Evolutionary conservation across 257 asterid species (phyloP).

Genomic region (Gynochthodes officinalis): DNA sequence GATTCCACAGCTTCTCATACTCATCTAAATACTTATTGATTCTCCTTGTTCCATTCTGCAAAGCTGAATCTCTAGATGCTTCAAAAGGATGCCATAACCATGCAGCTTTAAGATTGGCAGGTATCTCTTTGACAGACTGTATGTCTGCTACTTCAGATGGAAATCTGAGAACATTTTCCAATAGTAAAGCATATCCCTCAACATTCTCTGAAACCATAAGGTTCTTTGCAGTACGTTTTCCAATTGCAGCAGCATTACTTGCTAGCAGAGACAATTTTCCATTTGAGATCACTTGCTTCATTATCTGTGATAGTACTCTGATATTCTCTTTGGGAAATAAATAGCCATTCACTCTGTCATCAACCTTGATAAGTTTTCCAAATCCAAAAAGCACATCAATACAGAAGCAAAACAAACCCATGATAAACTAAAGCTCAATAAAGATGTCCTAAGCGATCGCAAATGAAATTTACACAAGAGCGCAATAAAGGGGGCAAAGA

Average conservation of each 20-base stretch:
- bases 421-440: not conserved
- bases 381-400: constrained; percentile 29
- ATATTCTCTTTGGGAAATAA: constrained; percentile 62
- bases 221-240: constrained; percentile 62
- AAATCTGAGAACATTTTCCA: constrained; percentile 65
- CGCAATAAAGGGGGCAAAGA: not conserved
- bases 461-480: not conserved
- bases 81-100: constrained; percentile 77
- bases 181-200: constrained; percentile 67
- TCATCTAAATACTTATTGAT: constrained; percentile 30
- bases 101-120: constrained; percentile 51
- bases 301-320: constrained; percentile 40
- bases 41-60: constrained; percentile 26
- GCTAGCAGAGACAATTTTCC: constrained; percentile 74
- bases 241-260: constrained; percentile 55
- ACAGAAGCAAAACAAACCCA: constrained; percentile 10
- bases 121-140: constrained; percentile 42
- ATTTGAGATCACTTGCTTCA: constrained; percentile 63
- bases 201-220: constrained; percentile 77
- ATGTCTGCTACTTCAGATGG: constrained; percentile 78
- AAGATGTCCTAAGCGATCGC: not conserved
- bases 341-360: constrained; percentile 72
- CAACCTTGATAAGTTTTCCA: constrained; percentile 45
- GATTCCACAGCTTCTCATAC: constrained; percentile 58
- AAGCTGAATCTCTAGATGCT: constrained; percentile 26